Evolutionary conservation across 2,329 filamentous ascomycete genomes (phyloP).

Genomic region (Aspergillus texensis): DNA sequence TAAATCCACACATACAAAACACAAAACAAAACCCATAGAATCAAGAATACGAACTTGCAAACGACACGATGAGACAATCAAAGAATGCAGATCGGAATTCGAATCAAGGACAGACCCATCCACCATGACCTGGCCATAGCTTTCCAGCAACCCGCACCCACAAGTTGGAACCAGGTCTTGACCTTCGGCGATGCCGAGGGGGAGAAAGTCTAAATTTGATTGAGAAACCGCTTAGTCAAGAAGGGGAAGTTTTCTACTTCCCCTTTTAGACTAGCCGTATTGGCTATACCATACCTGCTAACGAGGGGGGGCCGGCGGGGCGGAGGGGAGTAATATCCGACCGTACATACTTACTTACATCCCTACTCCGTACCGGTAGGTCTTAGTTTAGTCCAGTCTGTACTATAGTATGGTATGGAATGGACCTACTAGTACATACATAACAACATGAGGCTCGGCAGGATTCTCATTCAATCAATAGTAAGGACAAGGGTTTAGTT

Average conservation of each 20-base stretch:
- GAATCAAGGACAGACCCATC: background rate
- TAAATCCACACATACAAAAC: too few relatives aligned
- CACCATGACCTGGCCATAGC: background rate
- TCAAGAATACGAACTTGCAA: too few relatives aligned
- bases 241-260: background rate
- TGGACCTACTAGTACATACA: background rate
- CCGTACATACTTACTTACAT: too few relatives aligned
- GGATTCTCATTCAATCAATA: background rate
- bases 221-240: background rate
- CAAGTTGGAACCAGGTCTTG: background rate
- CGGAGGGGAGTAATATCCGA: background rate
- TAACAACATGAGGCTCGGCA: background rate
- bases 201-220: background rate
- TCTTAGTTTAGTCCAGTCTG: too few relatives aligned
- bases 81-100: background rate
- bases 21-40: too few relatives aligned
- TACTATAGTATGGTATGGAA: background rate
- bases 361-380: too few relatives aligned
- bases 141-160: background rate
- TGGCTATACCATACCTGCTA: background rate
- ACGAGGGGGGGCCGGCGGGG: background rate
- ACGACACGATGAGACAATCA: background rate
- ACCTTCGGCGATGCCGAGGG: constrained; percentile 2
- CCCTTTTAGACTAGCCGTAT: background rate
- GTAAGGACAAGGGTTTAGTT: too few relatives aligned